phyloP scores from a whole-genome alignment of 768 basidiomycete genomes.

The Boletales sp. region DNA sequence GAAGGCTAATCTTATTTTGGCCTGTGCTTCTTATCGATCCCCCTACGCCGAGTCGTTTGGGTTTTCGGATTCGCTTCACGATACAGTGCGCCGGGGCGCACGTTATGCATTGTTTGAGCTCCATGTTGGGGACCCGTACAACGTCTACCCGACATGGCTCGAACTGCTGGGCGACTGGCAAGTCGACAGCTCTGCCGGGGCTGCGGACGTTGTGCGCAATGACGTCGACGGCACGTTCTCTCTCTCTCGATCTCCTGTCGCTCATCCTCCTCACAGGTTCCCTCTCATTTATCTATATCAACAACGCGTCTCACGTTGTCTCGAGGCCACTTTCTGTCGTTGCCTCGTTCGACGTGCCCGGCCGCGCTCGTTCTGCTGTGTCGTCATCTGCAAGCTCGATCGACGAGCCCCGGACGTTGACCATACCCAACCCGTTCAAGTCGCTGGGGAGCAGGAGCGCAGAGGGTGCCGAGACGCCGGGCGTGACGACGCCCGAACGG shows the following conservation, averaged over 20 bases:
- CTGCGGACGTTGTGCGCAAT: constrained; percentile 41
- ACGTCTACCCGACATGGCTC: constrained; percentile 29
- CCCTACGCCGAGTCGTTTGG: constrained; percentile 22
- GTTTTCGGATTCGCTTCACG: constrained; percentile 13
- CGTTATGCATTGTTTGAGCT: constrained; percentile 25
- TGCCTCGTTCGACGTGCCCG: constrained; percentile 12
- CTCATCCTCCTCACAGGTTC: constrained; percentile 19
- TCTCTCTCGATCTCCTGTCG: background rate
- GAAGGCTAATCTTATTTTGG: constrained; percentile 37
- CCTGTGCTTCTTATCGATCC: constrained; percentile 37
- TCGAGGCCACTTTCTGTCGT: constrained; percentile 39
- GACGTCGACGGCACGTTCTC: constrained; percentile 44
- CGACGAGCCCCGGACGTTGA: constrained; percentile 32
- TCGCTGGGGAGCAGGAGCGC: constrained; percentile 45
- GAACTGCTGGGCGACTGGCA: constrained; percentile 53
- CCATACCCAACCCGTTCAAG: constrained; percentile 66
- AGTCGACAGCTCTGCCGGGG: constrained; percentile 44
- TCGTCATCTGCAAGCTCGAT: constrained; percentile 19
- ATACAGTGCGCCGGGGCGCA: constrained; percentile 4
- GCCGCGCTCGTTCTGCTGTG: constrained; percentile 11
- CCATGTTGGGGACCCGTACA: constrained; percentile 18
- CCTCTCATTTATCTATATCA: constrained; percentile 35
- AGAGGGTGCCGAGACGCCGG: constrained; percentile 38
- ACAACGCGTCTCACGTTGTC: constrained; percentile 42
- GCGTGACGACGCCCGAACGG: constrained; percentile 25